phyloP scores from a whole-genome alignment of 1,284 basidiomycete genomes.

The Apiotrichum laibachii region DNA sequence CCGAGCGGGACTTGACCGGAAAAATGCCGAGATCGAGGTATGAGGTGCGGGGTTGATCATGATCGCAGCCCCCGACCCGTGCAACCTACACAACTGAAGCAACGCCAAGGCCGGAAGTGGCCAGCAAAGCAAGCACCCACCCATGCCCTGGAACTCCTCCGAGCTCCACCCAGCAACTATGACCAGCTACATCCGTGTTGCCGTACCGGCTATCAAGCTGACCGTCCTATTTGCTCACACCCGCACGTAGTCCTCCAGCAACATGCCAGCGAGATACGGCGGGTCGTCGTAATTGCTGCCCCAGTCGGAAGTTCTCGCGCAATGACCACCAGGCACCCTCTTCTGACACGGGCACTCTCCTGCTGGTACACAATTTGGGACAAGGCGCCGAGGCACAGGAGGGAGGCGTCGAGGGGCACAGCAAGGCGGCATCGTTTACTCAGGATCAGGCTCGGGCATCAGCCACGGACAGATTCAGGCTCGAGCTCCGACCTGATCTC shows the following conservation, averaged over 20 bases:
- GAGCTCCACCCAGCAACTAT: no score
- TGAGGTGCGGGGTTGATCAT: no score
- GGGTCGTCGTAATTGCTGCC: neutral
- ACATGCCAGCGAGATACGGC: no score
- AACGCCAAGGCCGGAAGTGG: no score
- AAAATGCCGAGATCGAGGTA: no score
- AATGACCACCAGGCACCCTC: neutral
- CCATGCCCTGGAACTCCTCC: no score
- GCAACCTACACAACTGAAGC: no score
- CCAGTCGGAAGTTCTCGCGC: constrained; percentile 3
- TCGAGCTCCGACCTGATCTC: neutral
- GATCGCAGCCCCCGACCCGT: no score
- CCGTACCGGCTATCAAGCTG: neutral
- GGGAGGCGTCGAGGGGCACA: neutral
- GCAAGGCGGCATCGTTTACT: neutral
- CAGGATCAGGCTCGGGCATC: neutral
- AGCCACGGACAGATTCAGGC: neutral
- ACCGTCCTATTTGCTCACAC: neutral
- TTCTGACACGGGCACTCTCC: neutral
- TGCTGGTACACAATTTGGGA: neutral
- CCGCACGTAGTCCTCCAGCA: neutral
- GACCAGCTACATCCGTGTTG: no score
- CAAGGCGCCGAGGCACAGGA: neutral
- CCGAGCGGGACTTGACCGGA: no score
- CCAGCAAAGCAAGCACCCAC: no score